Evolutionary conservation across 495 filamentous ascomycete species (phyloP).

Genomic region (Neurospora tetrasperma): DNA sequence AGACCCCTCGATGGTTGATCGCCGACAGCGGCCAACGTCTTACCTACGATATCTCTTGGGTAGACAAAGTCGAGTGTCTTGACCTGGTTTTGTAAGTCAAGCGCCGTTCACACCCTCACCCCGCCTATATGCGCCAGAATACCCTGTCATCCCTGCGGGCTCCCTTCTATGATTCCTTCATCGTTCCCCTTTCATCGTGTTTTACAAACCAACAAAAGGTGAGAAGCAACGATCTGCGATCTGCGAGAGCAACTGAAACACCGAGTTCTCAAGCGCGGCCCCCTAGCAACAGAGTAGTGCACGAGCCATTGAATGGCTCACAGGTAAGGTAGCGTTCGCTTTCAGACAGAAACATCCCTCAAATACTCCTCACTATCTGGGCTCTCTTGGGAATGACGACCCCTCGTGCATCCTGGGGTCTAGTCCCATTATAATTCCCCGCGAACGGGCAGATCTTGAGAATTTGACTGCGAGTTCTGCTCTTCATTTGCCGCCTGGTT

Average conservation of each 20-base stretch:
- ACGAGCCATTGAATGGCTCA: neutral
- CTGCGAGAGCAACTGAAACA: neutral
- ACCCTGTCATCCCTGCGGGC: neutral
- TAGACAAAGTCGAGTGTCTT: neutral
- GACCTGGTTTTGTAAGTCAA: neutral
- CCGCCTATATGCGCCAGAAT: neutral
- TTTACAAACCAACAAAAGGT: neutral
- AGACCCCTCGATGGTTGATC: neutral
- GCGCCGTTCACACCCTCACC: neutral
- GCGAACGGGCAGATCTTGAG: neutral
- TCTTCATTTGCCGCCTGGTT: neutral
- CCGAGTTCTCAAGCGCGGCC: neutral
- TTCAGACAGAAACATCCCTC: neutral
- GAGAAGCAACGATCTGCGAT: neutral
- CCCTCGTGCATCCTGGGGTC: neutral
- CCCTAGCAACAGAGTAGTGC: neutral
- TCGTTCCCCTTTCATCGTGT: neutral
- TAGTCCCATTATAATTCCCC: neutral
- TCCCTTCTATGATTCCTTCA: neutral
- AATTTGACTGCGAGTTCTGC: neutral
- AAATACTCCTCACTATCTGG: neutral
- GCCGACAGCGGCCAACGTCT: neutral
- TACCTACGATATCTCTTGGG: neutral
- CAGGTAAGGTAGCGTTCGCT: neutral
- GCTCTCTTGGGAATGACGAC: neutral